A percentile compares a stretch with the other conserved stretches of the same genome.
phyloP scores from a whole-genome alignment of 768 basidiomycete species.

The Trichaptum fuscoviolaceum region DNA sequence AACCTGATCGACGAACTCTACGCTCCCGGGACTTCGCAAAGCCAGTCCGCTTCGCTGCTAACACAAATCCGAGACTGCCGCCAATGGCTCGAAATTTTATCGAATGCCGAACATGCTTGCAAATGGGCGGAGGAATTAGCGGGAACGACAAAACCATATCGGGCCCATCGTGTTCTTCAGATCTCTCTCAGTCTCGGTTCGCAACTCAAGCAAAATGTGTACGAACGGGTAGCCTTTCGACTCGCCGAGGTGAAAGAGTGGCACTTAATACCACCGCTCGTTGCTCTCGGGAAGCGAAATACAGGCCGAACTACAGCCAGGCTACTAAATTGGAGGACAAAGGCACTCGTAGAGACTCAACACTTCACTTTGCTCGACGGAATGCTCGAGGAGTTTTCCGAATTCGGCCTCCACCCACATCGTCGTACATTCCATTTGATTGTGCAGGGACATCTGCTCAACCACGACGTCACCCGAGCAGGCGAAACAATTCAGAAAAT shows the following conservation, averaged over 20 bases:
- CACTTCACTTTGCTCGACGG: conserved; percentile 40
- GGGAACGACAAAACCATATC: conserved; percentile 29
- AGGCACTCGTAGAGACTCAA: conserved; percentile 52
- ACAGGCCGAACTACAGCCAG: conserved; percentile 45
- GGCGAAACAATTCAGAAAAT: conserved; percentile 50
- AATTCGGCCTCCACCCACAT: conserved; percentile 40
- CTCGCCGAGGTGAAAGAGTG: conserved; percentile 46
- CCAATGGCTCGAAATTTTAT: conserved; percentile 7
- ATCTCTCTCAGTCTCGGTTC: conserved; percentile 47
- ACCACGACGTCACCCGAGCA: conserved; percentile 55
- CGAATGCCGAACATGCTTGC: conserved; percentile 16
- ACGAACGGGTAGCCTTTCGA: conserved; percentile 50
- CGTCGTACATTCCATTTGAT: conserved; percentile 67
- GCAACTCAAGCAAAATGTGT: conserved; percentile 45
- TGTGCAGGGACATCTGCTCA: conserved; percentile 62
- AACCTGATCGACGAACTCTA: background rate
- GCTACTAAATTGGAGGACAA: conserved; percentile 67
- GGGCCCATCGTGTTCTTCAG: conserved; percentile 39
- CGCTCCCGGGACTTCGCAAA: background rate
- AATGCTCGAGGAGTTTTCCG: conserved; percentile 47
- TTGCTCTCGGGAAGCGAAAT: conserved; percentile 44
- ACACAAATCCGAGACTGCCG: conserved; percentile 2
- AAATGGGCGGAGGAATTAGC: conserved; percentile 30
- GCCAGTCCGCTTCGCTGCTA: background rate
- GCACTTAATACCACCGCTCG: conserved; percentile 42